Evolutionary conservation across 805 yeast genomes (phyloP).

Genomic region (Candida hispaniensis): DNA sequence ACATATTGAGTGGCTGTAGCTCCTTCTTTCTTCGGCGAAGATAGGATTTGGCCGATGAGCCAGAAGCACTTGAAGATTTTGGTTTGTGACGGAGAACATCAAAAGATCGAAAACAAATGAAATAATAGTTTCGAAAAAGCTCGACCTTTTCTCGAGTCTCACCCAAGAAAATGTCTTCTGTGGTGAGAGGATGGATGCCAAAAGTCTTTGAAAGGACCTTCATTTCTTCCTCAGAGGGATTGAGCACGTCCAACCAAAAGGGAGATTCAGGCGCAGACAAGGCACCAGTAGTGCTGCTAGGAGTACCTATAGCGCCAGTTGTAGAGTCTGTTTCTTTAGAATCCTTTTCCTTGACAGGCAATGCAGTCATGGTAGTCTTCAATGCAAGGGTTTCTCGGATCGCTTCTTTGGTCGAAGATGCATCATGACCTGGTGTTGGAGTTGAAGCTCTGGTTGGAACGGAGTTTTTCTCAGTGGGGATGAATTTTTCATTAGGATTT

Average conservation of each 20-base stretch:
- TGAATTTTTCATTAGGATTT: conserved; percentile 8
- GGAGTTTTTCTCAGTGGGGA: conserved; percentile 12
- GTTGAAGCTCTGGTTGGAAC: conserved; percentile 13
- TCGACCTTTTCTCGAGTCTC: conserved; percentile 95
- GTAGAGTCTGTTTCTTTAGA: too few species aligned
- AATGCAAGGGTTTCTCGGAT: too few species aligned
- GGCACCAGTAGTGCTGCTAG: conserved; percentile 1
- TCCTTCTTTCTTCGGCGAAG: conserved; percentile 26
- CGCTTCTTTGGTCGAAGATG: too few species aligned
- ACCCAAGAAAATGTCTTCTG: conserved; percentile 87
- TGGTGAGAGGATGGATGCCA: conserved; percentile 91
- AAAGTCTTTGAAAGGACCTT: conserved; percentile 80
- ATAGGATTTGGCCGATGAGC: conserved; percentile 75
- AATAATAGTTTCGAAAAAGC: conserved; percentile 78
- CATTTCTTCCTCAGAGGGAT: conserved; percentile 96
- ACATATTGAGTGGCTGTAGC: conserved; percentile 82
- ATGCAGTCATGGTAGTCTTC: too few species aligned
- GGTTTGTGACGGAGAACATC: conserved; percentile 40
- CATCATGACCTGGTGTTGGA: conserved; percentile 8
- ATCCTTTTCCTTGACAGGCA: too few species aligned
- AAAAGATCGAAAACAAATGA: conserved; percentile 79
- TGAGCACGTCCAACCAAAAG: conserved; percentile 87
- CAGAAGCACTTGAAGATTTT: conserved; percentile 5
- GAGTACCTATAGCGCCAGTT: too few species aligned
- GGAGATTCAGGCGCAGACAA: conserved; percentile 36